Evolutionary conservation across 768 basidiomycete species (phyloP), one percentile per base, ranked within the genome.

Genomic region (Hypholoma fasciculare): DNA sequence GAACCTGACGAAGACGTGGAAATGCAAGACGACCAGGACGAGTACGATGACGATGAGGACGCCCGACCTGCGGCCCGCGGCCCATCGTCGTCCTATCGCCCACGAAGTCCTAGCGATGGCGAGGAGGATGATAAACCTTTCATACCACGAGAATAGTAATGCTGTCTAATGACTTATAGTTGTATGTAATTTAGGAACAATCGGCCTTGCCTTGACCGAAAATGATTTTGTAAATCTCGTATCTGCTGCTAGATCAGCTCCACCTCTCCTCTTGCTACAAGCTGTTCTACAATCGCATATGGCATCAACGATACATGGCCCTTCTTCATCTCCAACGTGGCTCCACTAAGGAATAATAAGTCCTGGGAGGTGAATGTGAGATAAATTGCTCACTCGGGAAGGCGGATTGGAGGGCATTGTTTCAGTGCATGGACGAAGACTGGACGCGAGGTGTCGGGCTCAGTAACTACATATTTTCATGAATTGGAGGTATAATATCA

Each of bases 341-440:
- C 82, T 26, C 92, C 92, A 59, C 95, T 78, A 53, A 5, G 56
- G 48, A 40, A 30, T 2, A 11, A 17, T 50, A n/a, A 42, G n/a
- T 17, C 23, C 53, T 12, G 30, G 37, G 1, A 9, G 0, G 13
- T 20, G 20, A 23, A n/a, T 36, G 43, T 37, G 23, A 20, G 49
- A 30, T 5, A 47, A 23, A 23, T 6, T 14, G 74, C 88, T 52
- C 63, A 92, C 90, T 90, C 88, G 7, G 87, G 88, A n/a, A 89
- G 69, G 51, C 76, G 76, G 56, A 88, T 78, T 3, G 81, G 84
- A 8, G 86, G 84, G 74, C 91, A 96, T 56, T 80, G 79, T 60
- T 80, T 78, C 23, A 87, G 77, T 14, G 93, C 94, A 67, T 88
- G 90, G 2, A 90, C 86, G 66, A 96, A 92, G 0, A 97, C 92